Percentiles rank a stretch among this genome's conserved stretches.
Conservation (phyloP, 2,329 filamentous ascomycete genomes). For the Colletotrichum higginsianum region DNA sequence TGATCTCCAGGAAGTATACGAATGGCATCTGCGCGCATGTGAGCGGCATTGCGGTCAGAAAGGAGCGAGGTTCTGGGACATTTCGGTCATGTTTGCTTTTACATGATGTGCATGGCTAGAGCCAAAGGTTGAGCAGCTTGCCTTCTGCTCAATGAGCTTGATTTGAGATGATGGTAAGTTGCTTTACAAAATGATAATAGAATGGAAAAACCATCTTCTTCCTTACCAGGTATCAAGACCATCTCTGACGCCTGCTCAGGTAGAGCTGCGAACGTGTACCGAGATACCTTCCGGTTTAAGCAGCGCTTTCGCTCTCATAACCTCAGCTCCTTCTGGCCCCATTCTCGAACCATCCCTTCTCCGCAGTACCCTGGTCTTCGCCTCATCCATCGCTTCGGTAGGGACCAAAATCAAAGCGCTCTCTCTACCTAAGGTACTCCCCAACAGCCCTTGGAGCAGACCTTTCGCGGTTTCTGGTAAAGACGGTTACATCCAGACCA, state of each 20-base stretch:
- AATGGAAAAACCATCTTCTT: not conserved
- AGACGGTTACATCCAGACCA: constrained; percentile 20
- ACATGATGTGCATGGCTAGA: constrained; percentile 3
- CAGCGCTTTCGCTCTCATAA: constrained; percentile 34
- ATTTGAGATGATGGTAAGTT: not conserved
- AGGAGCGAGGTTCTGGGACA: too few relatives aligned
- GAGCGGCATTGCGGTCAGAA: not conserved
- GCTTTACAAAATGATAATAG: not conserved
- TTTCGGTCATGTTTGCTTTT: not conserved
- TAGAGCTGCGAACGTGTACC: constrained; percentile 5
- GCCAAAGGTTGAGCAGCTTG: not conserved
- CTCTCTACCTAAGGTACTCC: not conserved
- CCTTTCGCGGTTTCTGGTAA: not conserved
- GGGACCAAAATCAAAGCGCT: constrained; percentile 2
- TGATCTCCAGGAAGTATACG: not conserved
- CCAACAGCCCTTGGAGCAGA: constrained; percentile 32
- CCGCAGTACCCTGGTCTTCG: not conserved
- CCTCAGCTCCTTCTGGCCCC: constrained; percentile 11
- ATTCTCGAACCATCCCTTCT: constrained; percentile 26
- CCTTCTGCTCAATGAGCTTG: not conserved
- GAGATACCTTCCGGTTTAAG: constrained; percentile 10
- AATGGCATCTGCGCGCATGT: not conserved
- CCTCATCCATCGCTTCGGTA: constrained; percentile 2
- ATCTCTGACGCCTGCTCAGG: constrained; percentile 11
- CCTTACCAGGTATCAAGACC: not conserved